Percentiles rank a stretch among this genome's conserved stretches.
phyloP scores from a whole-genome alignment of 177 flowering plant species.

The Telopea speciosissima region DNA sequence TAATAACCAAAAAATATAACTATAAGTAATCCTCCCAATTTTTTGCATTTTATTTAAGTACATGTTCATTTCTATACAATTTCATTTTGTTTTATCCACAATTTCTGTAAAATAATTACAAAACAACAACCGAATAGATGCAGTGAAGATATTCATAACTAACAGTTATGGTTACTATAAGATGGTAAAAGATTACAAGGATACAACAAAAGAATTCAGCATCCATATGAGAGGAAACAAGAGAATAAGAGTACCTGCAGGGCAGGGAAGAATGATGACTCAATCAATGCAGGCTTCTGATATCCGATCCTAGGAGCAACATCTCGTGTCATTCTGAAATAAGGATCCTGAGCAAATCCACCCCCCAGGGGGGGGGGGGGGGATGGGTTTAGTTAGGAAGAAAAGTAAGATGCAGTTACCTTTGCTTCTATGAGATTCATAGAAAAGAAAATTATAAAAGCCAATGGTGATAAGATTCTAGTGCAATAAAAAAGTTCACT shows the following conservation, averaged over 20 bases:
- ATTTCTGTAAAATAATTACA: too few species aligned
- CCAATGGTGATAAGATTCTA: neutral
- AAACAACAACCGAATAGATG: neutral
- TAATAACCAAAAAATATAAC: too few species aligned
- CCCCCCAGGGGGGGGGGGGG: neutral
- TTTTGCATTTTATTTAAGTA: too few species aligned
- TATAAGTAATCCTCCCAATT: too few species aligned
- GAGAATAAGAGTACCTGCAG: slow-evolving; percentile 56
- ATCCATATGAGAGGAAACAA: neutral
- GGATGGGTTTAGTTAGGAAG: neutral
- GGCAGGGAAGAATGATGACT: slow-evolving; percentile 89
- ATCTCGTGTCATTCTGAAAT: slow-evolving; percentile 97
- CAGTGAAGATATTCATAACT: neutral
- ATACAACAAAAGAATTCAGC: neutral
- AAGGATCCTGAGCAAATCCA: slow-evolving; percentile 67
- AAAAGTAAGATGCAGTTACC: neutral
- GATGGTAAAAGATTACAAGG: neutral
- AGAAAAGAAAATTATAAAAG: neutral
- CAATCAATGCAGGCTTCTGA: slow-evolving; percentile 88
- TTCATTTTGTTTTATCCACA: too few species aligned
- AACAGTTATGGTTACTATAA: neutral
- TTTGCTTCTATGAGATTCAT: neutral
- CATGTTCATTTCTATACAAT: too few species aligned
- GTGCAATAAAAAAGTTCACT: neutral
- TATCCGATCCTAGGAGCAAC: slow-evolving; percentile 95